Conservation (phyloP, 306 rosid genomes). For the Cyclanthera cordifolia region DNA sequence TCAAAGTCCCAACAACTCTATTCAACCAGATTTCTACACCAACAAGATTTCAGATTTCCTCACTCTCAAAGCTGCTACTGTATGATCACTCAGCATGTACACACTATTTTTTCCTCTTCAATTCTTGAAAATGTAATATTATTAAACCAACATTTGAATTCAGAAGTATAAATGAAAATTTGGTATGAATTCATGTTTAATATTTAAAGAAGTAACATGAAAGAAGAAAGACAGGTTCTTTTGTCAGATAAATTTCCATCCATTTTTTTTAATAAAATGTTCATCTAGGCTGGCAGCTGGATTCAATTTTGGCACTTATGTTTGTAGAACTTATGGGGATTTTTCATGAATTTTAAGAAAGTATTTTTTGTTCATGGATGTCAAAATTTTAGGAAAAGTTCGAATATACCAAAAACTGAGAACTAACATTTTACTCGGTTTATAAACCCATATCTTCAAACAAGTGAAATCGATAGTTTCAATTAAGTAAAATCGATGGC, state of each 20-base stretch:
- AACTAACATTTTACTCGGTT: no score
- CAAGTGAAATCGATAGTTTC: no score
- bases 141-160: not conserved
- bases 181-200: not conserved
- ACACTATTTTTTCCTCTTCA: not conserved
- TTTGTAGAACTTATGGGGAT: not conserved
- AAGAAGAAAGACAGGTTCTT: not conserved
- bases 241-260: no score
- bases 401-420: no score
- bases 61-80: conserved; percentile 61
- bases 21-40: conserved; percentile 87
- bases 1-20: conserved; percentile 61
- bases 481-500: no score
- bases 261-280: no score
- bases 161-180: not conserved
- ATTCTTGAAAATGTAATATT: not conserved
- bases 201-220: not conserved
- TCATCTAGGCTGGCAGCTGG: no score
- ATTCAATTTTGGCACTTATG: no score
- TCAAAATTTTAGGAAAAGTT: no score
- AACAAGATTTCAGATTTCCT: conserved; percentile 78
- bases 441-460: no score
- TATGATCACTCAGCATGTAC: conserved; percentile 19
- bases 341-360: no score
- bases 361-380: no score